Evolutionary conservation across 2,329 filamentous ascomycete genomes (phyloP).

Genomic region (Colletotrichum limetticola): DNA sequence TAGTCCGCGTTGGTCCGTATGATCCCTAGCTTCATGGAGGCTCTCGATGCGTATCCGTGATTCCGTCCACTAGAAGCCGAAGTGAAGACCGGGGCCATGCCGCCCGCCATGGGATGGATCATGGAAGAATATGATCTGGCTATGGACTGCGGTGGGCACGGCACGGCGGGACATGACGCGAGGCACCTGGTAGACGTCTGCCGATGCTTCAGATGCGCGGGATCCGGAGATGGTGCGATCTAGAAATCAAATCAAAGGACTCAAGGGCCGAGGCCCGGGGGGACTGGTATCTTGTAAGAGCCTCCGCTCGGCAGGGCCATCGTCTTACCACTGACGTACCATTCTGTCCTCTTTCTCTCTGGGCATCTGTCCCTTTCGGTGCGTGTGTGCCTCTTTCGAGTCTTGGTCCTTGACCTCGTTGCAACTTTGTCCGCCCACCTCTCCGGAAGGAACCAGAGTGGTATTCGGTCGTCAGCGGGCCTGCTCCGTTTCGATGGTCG

Average conservation of each 20-base stretch:
- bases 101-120: no score
- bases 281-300: background rate
- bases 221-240: slow-evolving; percentile 24
- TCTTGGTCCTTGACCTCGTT: background rate
- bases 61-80: background rate
- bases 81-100: background rate
- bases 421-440: background rate
- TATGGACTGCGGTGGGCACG: slow-evolving; percentile 1
- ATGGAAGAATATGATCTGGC: background rate
- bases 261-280: background rate
- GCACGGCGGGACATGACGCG: background rate
- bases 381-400: background rate
- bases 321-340: background rate
- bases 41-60: background rate
- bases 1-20: background rate
- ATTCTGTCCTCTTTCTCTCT: background rate
- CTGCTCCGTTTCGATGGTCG: slow-evolving; percentile 10
- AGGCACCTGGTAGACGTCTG: slow-evolving; percentile 13
- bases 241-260: slow-evolving; percentile 5
- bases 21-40: background rate
- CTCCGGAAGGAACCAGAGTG: slow-evolving; percentile 22
- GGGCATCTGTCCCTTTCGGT: background rate
- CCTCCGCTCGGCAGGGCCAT: background rate
- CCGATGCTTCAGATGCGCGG: slow-evolving; percentile 22
- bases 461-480: slow-evolving; percentile 30